phyloP scores from a whole-genome alignment of 2,329 filamentous ascomycete species.

The Dothideomycetidae sp. region DNA sequence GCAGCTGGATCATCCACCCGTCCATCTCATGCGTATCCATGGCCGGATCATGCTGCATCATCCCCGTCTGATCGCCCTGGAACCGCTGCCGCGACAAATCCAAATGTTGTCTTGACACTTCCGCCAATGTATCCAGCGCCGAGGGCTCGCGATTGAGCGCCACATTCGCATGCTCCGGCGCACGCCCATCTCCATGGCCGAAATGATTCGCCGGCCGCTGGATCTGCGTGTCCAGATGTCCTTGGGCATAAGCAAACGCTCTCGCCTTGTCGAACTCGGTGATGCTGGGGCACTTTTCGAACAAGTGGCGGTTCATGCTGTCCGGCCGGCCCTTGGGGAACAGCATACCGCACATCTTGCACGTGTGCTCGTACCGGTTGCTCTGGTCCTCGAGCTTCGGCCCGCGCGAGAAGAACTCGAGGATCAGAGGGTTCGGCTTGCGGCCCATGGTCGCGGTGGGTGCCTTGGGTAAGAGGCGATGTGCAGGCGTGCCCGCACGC shows the following conservation, averaged over 20 bases:
- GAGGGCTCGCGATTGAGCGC: constrained; percentile 28
- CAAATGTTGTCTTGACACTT: constrained; percentile 66
- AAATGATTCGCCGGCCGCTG: not conserved
- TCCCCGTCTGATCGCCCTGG: constrained; percentile 5
- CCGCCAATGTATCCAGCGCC: constrained; percentile 71
- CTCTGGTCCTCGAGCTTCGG: constrained; percentile 77
- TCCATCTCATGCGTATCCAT: constrained; percentile 17
- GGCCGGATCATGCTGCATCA: constrained; percentile 22
- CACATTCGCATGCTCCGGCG: not conserved
- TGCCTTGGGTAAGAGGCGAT: not conserved
- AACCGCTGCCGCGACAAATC: constrained; percentile 40
- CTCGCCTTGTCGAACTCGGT: constrained; percentile 35
- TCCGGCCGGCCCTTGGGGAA: constrained; percentile 85
- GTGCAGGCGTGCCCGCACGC: no score
- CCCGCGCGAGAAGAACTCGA: constrained; percentile 78
- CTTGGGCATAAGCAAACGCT: constrained; percentile 17
- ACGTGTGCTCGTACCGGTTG: constrained; percentile 84
- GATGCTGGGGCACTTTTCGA: constrained; percentile 69
- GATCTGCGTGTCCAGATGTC: constrained; percentile 4
- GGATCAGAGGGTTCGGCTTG: constrained; percentile 69
- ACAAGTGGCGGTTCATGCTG: constrained; percentile 63
- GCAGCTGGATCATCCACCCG: constrained; percentile 11
- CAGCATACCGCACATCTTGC: constrained; percentile 74
- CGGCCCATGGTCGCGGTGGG: constrained; percentile 49
- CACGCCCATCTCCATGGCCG: not conserved